Evolutionary conservation across 305 asterid genomes (phyloP).

Genomic region (Andrographis paniculata): DNA sequence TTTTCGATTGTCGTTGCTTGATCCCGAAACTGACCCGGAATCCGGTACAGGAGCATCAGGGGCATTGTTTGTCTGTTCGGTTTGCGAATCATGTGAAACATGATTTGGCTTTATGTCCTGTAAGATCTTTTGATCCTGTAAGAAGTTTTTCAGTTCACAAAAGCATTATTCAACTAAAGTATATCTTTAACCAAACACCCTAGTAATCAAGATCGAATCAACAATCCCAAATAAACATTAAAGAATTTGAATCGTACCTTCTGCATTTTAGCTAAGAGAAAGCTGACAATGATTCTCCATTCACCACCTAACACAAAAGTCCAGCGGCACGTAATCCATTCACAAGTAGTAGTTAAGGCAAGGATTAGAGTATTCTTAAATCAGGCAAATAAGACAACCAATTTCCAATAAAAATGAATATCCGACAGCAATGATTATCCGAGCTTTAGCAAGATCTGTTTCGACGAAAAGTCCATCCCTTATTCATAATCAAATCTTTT

Average conservation of each 20-base stretch:
- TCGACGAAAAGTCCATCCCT: not conserved
- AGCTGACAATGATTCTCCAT: conserved; percentile 32
- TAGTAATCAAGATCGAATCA: not conserved
- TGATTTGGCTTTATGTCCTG: conserved; percentile 4
- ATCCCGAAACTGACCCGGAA: conserved; percentile 1
- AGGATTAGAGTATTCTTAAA: not conserved
- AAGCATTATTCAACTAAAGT: not conserved
- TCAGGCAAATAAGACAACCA: not conserved
- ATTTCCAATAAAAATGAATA: no score
- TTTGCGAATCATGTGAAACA: conserved; percentile 1
- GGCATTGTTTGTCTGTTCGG: not conserved
- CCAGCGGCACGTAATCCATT: not conserved
- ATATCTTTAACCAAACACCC: not conserved
- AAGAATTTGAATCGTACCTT: conserved; percentile 31
- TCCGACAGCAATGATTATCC: no score
- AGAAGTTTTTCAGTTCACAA: conserved; percentile 8
- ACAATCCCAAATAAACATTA: conserved; percentile 1
- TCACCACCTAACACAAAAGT: conserved; percentile 25
- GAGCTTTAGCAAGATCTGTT: no score
- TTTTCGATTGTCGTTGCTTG: not conserved
- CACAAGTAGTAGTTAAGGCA: not conserved
- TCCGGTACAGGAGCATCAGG: conserved; percentile 1
- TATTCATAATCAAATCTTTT: not conserved
- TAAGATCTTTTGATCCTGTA: not conserved
- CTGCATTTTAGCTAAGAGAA: conserved; percentile 45